Conservation (phyloP, 805 yeast species). For the Sungouiella blattae region DNA sequence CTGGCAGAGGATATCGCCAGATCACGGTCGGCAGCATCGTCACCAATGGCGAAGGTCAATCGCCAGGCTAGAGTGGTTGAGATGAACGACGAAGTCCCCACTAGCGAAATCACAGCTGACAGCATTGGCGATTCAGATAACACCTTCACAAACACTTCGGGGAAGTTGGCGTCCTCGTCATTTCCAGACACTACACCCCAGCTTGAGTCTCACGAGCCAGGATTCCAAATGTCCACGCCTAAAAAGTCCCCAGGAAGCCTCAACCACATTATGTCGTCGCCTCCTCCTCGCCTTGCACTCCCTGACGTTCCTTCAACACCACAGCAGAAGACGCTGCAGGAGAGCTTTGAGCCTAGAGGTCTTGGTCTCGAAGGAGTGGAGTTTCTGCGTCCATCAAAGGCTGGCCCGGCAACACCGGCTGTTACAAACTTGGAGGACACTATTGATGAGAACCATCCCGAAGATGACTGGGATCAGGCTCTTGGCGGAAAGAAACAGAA, state of each 20-base stretch:
- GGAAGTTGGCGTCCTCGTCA: background rate
- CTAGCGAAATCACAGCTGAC: no score
- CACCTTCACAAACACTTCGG: no score
- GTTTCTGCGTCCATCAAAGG: slow-evolving; percentile 3
- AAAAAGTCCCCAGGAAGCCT: no score
- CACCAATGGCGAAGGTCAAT: slow-evolving; percentile 41
- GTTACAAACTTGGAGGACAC: slow-evolving; percentile 35
- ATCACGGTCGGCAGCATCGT: slow-evolving; percentile 28
- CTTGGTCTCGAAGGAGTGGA: slow-evolving; percentile 39
- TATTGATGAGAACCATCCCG: slow-evolving; percentile 3
- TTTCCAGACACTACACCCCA: background rate
- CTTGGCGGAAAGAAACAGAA: slow-evolving; percentile 27
- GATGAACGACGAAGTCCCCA: slow-evolving; percentile 22
- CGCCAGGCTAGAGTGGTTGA: slow-evolving; percentile 45
- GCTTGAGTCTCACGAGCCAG: no score
- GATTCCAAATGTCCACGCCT: slow-evolving; percentile 18
- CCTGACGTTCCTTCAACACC: slow-evolving; percentile 30
- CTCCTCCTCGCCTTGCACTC: slow-evolving; percentile 36
- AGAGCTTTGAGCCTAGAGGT: slow-evolving; percentile 22
- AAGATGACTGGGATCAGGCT: slow-evolving; percentile 5
- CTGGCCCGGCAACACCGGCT: slow-evolving; percentile 23
- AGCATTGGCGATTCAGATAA: no score
- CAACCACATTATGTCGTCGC: slow-evolving; percentile 21
- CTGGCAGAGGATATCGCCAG: slow-evolving; percentile 18
- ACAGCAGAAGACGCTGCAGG: slow-evolving; percentile 1